Percentiles rank a stretch among this genome's conserved stretches.
Evolutionary conservation across 2,329 filamentous ascomycete species (phyloP).

Genomic region (Pseudocercospora pini-densiflorae): DNA sequence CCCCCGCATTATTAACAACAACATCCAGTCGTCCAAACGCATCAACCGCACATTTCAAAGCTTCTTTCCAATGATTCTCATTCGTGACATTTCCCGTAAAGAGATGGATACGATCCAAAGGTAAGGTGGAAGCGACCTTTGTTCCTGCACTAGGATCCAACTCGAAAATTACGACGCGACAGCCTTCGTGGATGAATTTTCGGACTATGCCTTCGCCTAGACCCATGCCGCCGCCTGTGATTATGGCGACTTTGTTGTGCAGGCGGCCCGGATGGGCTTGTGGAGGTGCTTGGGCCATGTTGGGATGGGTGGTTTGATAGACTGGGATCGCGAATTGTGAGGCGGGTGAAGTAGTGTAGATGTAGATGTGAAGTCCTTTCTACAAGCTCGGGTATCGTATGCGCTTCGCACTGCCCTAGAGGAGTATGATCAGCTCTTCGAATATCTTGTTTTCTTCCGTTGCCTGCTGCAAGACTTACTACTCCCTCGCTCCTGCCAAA

Average conservation of each 20-base stretch:
- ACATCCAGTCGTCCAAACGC: constrained; percentile 34
- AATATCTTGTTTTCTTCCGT: neutral
- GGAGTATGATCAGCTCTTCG: neutral
- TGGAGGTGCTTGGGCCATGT: neutral
- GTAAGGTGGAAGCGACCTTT: constrained; percentile 16
- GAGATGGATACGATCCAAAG: constrained; percentile 3
- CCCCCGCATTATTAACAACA: constrained; percentile 36
- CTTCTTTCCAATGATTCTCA: constrained; percentile 34
- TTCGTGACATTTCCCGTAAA: constrained; percentile 35
- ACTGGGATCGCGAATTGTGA: neutral
- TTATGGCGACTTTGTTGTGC: constrained; percentile 29
- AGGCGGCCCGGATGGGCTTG: constrained; percentile 24
- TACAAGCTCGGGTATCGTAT: neutral
- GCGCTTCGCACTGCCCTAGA: neutral
- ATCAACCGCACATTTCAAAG: constrained; percentile 30
- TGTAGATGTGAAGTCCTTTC: neutral
- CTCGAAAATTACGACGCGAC: constrained; percentile 36
- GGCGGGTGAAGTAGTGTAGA: neutral
- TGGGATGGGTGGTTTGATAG: neutral
- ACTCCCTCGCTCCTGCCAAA: neutral
- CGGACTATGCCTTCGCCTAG: constrained; percentile 39
- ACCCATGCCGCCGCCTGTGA: constrained; percentile 38
- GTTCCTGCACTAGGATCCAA: constrained; percentile 28
- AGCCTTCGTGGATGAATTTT: constrained; percentile 37
- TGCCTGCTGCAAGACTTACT: neutral